These are phyloP conservation scores for Dothiorella sarmentorum DNA, from an alignment of 2,329 filamentous ascomycete genomes.

Conservation along the genomic window DNA sequence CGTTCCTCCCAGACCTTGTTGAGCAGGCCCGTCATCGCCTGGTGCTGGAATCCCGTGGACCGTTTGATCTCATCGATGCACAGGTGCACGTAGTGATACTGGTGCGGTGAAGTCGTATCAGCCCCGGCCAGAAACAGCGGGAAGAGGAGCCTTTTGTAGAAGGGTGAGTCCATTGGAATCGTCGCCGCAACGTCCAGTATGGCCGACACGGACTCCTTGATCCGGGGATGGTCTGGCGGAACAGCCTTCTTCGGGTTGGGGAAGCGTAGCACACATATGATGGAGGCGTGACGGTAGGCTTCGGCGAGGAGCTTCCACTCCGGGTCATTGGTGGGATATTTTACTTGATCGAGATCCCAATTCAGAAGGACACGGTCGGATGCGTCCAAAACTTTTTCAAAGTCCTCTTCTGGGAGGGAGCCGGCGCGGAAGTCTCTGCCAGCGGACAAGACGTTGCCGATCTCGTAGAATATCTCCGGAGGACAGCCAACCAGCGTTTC, in stretches of 20 bases:
- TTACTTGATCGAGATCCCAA: constrained; percentile 1
- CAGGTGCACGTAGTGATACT: constrained; percentile 21
- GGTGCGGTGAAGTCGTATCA: constrained; percentile 22
- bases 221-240: constrained; percentile 18
- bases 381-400: constrained; percentile 3
- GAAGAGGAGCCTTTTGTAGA: constrained; percentile 21
- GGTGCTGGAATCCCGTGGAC: constrained; percentile 19
- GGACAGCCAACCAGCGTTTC: constrained; percentile 21
- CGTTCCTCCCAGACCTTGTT: constrained; percentile 21
- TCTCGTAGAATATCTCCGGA: constrained; percentile 15
- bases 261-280: constrained; percentile 20
- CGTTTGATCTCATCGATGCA: constrained; percentile 20
- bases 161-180: constrained; percentile 18
- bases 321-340: constrained; percentile 16
- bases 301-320: constrained; percentile 21
- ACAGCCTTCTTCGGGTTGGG: constrained; percentile 17
- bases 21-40: constrained; percentile 19
- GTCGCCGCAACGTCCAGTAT: constrained; percentile 21
- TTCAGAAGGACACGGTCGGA: constrained; percentile 1
- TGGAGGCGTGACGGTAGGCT: constrained; percentile 19
- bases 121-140: constrained; percentile 22
- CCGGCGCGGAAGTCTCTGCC: constrained; percentile 14
- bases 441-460: constrained; percentile 17
- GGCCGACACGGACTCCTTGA: constrained; percentile 17
- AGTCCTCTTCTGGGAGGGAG: not conserved